A percentile compares a stretch with the other conserved stretches of the same genome.
phyloP scores from a whole-genome alignment of 208 protist genomes.

The Trypanosomatidae sp. region DNA sequence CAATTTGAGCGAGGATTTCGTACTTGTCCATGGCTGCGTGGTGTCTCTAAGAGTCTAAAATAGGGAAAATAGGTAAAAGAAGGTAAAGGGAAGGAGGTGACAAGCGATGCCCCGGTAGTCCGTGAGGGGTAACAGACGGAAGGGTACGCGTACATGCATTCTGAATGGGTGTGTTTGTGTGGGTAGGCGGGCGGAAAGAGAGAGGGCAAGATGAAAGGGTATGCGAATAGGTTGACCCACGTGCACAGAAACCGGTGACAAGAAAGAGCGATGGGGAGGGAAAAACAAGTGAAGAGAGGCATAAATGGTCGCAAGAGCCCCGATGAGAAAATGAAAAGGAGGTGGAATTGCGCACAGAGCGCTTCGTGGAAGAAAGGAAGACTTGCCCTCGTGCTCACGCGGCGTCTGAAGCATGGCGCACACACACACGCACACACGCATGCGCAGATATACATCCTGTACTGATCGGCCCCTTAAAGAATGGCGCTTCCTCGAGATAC shows the following conservation, averaged over 20 bases:
- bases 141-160: background rate
- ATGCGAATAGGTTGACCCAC: background rate
- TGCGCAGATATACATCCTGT: background rate
- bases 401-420: background rate
- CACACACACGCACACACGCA: too few relatives aligned
- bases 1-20: constrained; percentile 92
- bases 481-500: background rate
- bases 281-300: background rate
- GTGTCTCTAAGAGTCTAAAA: constrained; percentile 13
- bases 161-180: background rate
- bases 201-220: background rate
- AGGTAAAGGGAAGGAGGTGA: background rate
- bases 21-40: constrained; percentile 91
- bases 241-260: background rate
- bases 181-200: background rate
- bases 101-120: constrained; percentile 3
- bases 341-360: background rate
- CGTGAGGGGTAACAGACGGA: background rate
- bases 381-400: background rate
- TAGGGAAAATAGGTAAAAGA: background rate
- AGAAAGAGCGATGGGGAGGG: background rate
- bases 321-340: background rate
- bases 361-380: background rate
- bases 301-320: background rate
- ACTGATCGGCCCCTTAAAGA: background rate